Evolutionary conservation across 768 basidiomycete species (phyloP).

Genomic region (Trametes cinnabarina): DNA sequence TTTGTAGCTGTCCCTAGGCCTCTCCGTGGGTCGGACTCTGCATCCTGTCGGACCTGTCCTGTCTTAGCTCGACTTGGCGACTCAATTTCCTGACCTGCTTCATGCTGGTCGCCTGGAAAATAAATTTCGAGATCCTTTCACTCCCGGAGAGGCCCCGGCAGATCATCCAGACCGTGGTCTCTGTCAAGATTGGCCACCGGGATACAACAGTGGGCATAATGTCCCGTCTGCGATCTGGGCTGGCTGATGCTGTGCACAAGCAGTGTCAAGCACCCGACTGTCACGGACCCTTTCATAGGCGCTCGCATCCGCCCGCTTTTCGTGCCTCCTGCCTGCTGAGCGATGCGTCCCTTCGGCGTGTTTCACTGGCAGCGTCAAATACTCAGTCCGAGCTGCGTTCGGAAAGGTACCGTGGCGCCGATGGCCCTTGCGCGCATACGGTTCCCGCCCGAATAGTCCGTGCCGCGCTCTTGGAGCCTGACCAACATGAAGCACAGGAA

Average conservation of each 20-base stretch:
- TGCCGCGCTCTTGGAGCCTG: slow-evolving; percentile 3
- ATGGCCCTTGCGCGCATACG: not conserved
- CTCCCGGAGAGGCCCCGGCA: not conserved
- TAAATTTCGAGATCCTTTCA: not conserved
- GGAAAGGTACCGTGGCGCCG: slow-evolving; percentile 15
- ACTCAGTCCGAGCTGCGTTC: slow-evolving; percentile 11
- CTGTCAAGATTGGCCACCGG: slow-evolving; percentile 2
- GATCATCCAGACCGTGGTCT: not conserved
- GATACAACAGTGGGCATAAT: not conserved
- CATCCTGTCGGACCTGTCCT: not conserved
- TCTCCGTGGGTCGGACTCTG: not conserved
- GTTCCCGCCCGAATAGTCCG: not conserved
- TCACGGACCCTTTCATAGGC: slow-evolving; percentile 14
- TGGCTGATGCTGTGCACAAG: slow-evolving; percentile 15
- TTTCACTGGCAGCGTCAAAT: slow-evolving; percentile 8
- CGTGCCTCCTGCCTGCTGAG: not conserved
- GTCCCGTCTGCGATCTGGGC: not conserved
- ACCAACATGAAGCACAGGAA: not conserved
- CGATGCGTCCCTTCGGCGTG: slow-evolving; percentile 1
- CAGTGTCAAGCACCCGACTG: slow-evolving; percentile 17
- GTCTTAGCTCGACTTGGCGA: not conserved
- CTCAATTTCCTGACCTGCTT: not conserved
- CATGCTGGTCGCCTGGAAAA: not conserved
- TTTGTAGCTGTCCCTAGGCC: too few relatives aligned
- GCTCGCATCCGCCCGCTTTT: not conserved